Base-by-base conservation (phyloP, 2,329 filamentous ascomycete species). In the Alternaria arbusti region DNA sequence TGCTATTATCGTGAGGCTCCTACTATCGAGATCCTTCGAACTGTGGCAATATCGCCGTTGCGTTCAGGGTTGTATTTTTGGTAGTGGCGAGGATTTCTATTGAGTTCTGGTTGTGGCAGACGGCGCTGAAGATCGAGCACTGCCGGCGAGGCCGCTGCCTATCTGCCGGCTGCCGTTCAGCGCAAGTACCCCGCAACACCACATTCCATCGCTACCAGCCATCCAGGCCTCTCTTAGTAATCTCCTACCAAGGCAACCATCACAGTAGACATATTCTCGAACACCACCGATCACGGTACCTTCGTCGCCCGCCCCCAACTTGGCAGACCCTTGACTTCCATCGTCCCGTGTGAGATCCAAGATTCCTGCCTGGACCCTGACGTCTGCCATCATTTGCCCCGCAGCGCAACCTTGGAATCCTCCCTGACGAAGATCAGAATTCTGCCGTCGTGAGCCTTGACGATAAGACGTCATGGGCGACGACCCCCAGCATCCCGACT, bases 311-410 rank as follows among this genome's bases (percentile, higher is more conserved):
- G 30, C 54, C 40, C 26, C 40, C 28, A 47, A 47, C 40, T 26
- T 46, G 44, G 22, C 32, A 32, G 44, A 47, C 40, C 40, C 54
- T 40, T 47, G 54, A 56, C 54, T 17, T 9, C 25, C 15, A 12
- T 17, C 36, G 36, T 51, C 49, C 49, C 49, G 20, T 52, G 28
- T n/a, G 20, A 52, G 49, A 40, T 36, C 25, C 55, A 59, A 62
- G 47, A 32, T 59, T 43, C 10, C 20, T 26, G n/a, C 26, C 28
- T 28, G 36, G 32, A 59, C 63, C 60, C 54, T 63, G 55, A 59
- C 59, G 51, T 52, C 59, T 62, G 54, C 59, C 63, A 43, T 60
- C 15, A 36, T 36, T 32, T 36, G 63, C 63, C 59, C 60, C 63
- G 59, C 63, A 59, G 43, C 32, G 45, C 54, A 54, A 56, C 54